Evolutionary conservation across 768 basidiomycete species (phyloP).

Genomic region (Gloeostereum incarnatum): DNA sequence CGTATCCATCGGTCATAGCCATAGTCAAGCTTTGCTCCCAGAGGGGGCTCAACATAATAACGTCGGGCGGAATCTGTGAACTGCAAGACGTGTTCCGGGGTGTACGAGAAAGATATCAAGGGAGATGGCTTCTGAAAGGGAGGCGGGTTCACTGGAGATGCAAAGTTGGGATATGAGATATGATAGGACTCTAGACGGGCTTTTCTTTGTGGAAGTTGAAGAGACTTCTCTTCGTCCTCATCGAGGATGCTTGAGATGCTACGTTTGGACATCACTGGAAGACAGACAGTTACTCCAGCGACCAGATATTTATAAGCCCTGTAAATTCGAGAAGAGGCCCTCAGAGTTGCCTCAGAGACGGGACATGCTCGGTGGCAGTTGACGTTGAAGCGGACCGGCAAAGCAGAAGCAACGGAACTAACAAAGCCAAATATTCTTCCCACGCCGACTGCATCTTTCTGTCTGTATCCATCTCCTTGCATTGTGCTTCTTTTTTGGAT

Average conservation of each 20-base stretch:
- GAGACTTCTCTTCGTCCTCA: background rate
- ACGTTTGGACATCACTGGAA: slow-evolving; percentile 8
- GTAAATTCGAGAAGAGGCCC: too few relatives aligned
- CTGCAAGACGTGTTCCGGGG: slow-evolving; percentile 40
- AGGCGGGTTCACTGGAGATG: slow-evolving; percentile 6
- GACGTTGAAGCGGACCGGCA: too few relatives aligned
- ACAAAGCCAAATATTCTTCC: too few relatives aligned
- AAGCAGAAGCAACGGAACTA: too few relatives aligned
- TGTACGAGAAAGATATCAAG: slow-evolving; percentile 68
- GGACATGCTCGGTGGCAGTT: too few relatives aligned
- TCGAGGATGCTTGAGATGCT: slow-evolving; percentile 5
- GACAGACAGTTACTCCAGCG: too few relatives aligned
- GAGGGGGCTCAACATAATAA: slow-evolving; percentile 64
- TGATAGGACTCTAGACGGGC: background rate
- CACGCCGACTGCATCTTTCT: too few relatives aligned
- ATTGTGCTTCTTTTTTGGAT: too few relatives aligned
- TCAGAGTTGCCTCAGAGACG: too few relatives aligned
- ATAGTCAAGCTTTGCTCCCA: slow-evolving; percentile 51
- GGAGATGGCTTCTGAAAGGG: slow-evolving; percentile 66
- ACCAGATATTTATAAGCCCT: too few relatives aligned
- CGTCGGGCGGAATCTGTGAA: slow-evolving; percentile 64
- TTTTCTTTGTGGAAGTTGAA: background rate
- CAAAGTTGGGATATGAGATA: slow-evolving; percentile 6
- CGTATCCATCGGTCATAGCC: slow-evolving; percentile 71
- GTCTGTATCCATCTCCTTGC: too few relatives aligned